Evolutionary conservation across 2,329 filamentous ascomycete species (phyloP).

Genomic region (Pseudogymnoascus sp.): DNA sequence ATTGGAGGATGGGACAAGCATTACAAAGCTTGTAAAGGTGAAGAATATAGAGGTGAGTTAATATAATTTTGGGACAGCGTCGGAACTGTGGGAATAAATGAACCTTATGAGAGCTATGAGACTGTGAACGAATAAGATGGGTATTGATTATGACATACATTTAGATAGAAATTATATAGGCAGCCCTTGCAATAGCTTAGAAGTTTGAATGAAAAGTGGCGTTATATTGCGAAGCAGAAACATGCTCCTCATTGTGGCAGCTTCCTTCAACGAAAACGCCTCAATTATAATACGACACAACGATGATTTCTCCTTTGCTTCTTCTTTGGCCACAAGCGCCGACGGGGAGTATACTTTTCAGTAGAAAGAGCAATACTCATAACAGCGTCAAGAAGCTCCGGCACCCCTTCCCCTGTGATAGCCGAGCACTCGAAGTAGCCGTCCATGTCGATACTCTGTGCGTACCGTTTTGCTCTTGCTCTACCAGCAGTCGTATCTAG

Average conservation of each 20-base stretch:
- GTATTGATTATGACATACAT: background rate
- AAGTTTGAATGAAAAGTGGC: background rate
- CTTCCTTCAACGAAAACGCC: background rate
- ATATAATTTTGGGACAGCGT: background rate
- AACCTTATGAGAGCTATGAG: background rate
- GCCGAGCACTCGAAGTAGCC: background rate
- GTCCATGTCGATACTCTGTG: background rate
- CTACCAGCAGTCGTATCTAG: background rate
- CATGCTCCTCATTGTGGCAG: background rate
- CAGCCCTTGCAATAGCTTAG: background rate
- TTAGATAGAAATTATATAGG: background rate
- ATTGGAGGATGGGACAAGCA: constrained; percentile 58
- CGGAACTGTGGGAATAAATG: background rate
- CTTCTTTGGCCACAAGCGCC: background rate
- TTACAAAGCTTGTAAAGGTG: constrained; percentile 49
- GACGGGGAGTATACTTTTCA: background rate
- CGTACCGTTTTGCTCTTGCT: background rate
- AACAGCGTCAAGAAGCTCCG: background rate
- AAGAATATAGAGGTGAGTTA: constrained; percentile 11
- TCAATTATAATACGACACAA: background rate
- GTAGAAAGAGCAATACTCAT: background rate
- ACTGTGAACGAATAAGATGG: background rate
- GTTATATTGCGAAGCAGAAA: background rate
- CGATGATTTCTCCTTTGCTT: background rate
- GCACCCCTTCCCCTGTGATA: background rate